Conservation (phyloP, 2,329 filamentous ascomycete species). For the Cadophora malorum region DNA sequence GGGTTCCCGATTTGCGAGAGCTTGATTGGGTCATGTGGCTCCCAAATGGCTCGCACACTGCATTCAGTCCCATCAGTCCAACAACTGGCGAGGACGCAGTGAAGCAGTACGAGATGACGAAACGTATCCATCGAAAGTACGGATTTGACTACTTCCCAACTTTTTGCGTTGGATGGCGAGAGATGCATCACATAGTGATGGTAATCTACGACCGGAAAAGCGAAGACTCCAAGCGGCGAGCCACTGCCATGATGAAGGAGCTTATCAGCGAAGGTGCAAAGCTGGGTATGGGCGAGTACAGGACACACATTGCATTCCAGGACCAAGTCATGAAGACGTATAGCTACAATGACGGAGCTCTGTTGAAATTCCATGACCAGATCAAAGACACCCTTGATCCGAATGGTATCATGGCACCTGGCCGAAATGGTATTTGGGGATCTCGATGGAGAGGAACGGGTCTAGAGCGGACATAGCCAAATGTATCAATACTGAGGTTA, state of each 20-base stretch:
- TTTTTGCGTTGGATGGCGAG: conserved; percentile 56
- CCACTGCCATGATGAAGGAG: conserved; percentile 47
- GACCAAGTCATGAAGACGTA: conserved; percentile 15
- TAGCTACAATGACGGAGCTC: conserved; percentile 9
- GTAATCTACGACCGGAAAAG: conserved; percentile 39
- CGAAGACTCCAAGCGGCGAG: conserved; percentile 44
- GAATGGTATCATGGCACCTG: conserved; percentile 9
- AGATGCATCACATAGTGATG: conserved; percentile 58
- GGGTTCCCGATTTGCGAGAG: conserved; percentile 39
- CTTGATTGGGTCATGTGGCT: conserved; percentile 33
- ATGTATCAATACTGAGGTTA: background rate
- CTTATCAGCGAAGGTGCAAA: conserved; percentile 49
- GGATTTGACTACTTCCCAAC: conserved; percentile 58
- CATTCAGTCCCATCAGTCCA: conserved; percentile 57
- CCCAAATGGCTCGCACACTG: conserved; percentile 24
- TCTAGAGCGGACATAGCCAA: conserved; percentile 4
- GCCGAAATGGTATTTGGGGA: conserved; percentile 7
- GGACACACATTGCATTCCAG: conserved; percentile 9
- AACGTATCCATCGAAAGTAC: conserved; percentile 48
- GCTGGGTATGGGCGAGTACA: conserved; percentile 7
- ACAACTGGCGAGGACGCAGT: conserved; percentile 54
- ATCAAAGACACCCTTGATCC: conserved; percentile 2
- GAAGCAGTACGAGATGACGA: conserved; percentile 50
- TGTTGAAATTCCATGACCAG: conserved; percentile 13
- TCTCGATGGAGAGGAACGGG: conserved; percentile 4